Evolutionary conservation across 306 rosid species (phyloP), one percentile per base, ranked within the genome.

Genomic region (Calophaca sinica): DNA sequence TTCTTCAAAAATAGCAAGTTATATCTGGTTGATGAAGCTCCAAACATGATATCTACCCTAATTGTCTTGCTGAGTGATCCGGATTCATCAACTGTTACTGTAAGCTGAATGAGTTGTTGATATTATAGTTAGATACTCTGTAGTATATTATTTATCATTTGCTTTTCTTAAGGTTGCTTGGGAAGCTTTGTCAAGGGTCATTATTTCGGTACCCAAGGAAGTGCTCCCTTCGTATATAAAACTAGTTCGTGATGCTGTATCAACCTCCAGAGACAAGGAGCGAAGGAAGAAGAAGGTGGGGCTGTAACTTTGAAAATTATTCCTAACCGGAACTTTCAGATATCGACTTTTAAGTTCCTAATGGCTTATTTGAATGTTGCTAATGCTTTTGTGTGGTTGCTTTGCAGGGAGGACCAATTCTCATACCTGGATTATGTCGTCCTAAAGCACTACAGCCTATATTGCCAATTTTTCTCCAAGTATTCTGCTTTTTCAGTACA

Each of bases 391-490:
- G 32, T 72, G 58, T 79, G 49, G 20, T 67, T 77, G 54, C 54
- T 72, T 60, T 87, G 82, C 91, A 94, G 99, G 99, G 97, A 68
- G 99, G 99, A 66, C 89, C 91, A 68, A 78, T 92, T 79, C 84
- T 92, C 78, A 84, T 94, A 85, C 97, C 99, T 58, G 97, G 99
- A 67, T 85, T 94, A 61, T 94, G 92, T 86, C 92, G 88, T 59
- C 99, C 97, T 3, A 94, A 94, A 86, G 93, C 99, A 82, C 93
- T 94, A 72, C 97, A 92, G 81, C 99, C 99, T 5, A 65, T 92
- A 76, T 89, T 94, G 82, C 99, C 97, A 20, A 90, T 94, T 84
- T 94, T 90, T 86, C 97, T 90, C 76, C 99, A 94, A 75, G 99
- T 94, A 87, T 72, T 70, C 14, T 48, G 15, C 76, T 70, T 64